Conservation (phyloP, 768 basidiomycete genomes). For the Tricholoma terreum region DNA sequence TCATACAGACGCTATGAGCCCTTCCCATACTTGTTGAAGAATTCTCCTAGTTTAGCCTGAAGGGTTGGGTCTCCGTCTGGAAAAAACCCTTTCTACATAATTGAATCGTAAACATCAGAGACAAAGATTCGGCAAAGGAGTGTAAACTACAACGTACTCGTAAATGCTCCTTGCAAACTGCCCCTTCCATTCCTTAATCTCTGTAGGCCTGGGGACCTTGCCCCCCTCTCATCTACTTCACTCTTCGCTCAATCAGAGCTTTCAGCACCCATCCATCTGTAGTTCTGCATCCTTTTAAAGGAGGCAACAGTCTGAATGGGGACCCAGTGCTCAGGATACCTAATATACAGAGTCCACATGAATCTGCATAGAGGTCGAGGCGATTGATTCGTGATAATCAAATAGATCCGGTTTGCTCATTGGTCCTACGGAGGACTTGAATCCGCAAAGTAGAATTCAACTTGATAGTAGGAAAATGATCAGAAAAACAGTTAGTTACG, state of each 20-base stretch:
- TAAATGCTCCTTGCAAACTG: slow-evolving; percentile 85
- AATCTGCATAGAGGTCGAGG: slow-evolving; percentile 49
- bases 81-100: slow-evolving; percentile 87
- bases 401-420: slow-evolving; percentile 36
- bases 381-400: neutral
- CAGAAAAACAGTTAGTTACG: neutral
- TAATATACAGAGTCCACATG: slow-evolving; percentile 90
- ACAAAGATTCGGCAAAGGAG: neutral
- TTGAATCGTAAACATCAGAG: neutral
- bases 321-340: slow-evolving; percentile 85
- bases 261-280: slow-evolving; percentile 51
- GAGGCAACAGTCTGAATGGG: slow-evolving; percentile 82
- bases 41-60: slow-evolving; percentile 74
- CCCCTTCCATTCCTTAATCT: slow-evolving; percentile 72
- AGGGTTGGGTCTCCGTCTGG: slow-evolving; percentile 60
- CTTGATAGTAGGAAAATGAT: slow-evolving; percentile 34
- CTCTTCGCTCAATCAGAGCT: slow-evolving; percentile 52
- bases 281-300: slow-evolving; percentile 94
- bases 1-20: slow-evolving; percentile 85
- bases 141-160: slow-evolving; percentile 56
- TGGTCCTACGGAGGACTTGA: slow-evolving; percentile 93
- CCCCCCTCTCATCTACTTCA: slow-evolving; percentile 69
- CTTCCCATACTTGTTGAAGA: slow-evolving; percentile 73
- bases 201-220: slow-evolving; percentile 74
- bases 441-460: slow-evolving; percentile 96